Base-by-base conservation (phyloP, 306 rosid species). In the Prunus armeniaca region DNA sequence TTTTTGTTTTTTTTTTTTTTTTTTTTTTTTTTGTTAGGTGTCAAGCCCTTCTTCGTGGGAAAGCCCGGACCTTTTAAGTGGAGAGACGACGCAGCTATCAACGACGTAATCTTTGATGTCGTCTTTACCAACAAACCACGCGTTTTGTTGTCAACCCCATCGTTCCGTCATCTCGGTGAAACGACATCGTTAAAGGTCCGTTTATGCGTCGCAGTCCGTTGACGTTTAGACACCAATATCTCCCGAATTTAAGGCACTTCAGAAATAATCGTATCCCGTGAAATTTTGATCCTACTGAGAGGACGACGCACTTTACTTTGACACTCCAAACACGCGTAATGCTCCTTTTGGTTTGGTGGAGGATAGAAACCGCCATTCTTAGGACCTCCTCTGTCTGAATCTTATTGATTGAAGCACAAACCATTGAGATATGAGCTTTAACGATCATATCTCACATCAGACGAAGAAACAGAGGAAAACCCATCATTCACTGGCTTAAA, bases 301-400 rank as follows among this genome's bases (percentile, higher is more conserved):
- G 32, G 69, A 9, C 12, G 46, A 64, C 24, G 69, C 74, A 30
- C 27, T 70, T 18, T 28, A 15, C 24, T 67, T 38, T 19, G 32
- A 12, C 49, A 9, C 69, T 54, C 3, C n/a, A 72, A 43, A 43
- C 85, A 67, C 78, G 83, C 75, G 83, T 74, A 34, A 27, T 69
- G 17, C 62, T 82, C 46, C 30, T 5, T 65, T 69, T 69, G 86
- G 70, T 28, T 51, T 61, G 56, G 6, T 13, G 60, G 43, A 30
- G 8, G 61, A 68, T 6, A 4, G 17, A 57, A 46, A n/a, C 69
- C 28, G 24, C 83, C 71, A 68, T 73, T 68, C 76, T 13, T 73
- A 46, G 74, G 8, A 56, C 13, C 49, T 45, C 62, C 64, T 43
- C 65, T 55, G 55, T 66, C 55, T 47, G 14, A 30, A 65, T 45